A percentile compares a stretch with the other conserved stretches of the same genome.
phyloP scores from a whole-genome alignment of 345 rosid species.

The Lepidium africanum region DNA sequence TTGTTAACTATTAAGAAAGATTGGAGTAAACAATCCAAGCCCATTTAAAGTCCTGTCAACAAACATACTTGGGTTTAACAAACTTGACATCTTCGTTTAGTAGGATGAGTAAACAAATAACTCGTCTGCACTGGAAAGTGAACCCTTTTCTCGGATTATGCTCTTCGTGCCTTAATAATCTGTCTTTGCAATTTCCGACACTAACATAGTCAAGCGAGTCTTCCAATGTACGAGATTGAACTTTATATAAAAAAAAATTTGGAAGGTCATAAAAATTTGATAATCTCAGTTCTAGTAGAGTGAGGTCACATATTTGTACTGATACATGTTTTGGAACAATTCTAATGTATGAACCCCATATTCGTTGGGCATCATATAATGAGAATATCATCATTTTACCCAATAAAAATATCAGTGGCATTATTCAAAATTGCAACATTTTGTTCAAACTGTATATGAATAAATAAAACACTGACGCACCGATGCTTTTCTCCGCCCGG shows the following conservation, averaged over 20 bases:
- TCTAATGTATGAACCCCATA: neutral
- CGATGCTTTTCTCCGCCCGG: conserved; percentile 26
- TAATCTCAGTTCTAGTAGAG: neutral
- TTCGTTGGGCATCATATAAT: neutral
- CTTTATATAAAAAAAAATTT: no score
- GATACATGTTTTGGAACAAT: neutral
- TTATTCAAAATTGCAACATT: conserved; percentile 21
- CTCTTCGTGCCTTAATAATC: no score
- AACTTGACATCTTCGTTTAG: neutral
- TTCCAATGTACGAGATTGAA: no score
- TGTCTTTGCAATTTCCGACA: no score
- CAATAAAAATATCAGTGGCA: conserved; percentile 15
- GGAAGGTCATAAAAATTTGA: no score
- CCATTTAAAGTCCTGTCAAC: neutral
- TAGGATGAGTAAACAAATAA: no score
- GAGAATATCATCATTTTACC: neutral
- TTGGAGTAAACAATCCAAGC: neutral
- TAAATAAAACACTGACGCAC: conserved; percentile 1
- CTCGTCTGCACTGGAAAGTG: no score
- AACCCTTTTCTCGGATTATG: no score
- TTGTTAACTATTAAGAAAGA: neutral
- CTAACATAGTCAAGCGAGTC: no score
- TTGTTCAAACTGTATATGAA: conserved; percentile 15
- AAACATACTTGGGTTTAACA: neutral
- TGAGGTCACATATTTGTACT: neutral